Evolutionary conservation across 2,329 filamentous ascomycete species (phyloP).

Genomic region (Amesomyces nigricolor): DNA sequence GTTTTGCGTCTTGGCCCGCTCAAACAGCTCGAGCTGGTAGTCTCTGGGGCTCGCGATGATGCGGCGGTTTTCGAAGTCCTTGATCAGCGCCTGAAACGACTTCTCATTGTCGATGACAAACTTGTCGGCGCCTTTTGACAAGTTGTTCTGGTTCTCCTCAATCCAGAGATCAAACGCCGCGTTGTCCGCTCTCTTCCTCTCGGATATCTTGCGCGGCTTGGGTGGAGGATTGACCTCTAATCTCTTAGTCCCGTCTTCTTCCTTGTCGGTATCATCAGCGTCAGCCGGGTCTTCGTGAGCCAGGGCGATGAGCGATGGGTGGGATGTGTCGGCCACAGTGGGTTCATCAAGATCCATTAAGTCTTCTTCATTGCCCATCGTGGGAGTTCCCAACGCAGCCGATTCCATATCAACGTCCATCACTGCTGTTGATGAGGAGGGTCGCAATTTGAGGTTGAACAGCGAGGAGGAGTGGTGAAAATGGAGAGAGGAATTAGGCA

Average conservation of each 20-base stretch:
- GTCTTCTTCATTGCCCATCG: background rate
- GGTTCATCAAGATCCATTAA: conserved; percentile 8
- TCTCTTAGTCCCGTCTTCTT: conserved; percentile 27
- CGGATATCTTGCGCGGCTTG: conserved; percentile 36
- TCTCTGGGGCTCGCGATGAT: conserved; percentile 77
- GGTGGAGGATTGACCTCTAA: conserved; percentile 27
- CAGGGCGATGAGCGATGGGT: too few relatives aligned
- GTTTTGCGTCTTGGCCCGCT: conserved; percentile 77
- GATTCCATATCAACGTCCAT: background rate
- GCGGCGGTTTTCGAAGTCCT: conserved; percentile 36
- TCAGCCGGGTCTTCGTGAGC: background rate
- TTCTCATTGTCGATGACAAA: conserved; percentile 26
- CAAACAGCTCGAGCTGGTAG: conserved; percentile 89
- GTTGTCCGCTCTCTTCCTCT: conserved; percentile 46
- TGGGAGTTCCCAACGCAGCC: background rate
- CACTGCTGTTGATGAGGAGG: background rate
- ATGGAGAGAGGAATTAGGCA: too few relatives aligned
- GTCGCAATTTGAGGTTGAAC: background rate
- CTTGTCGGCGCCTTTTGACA: conserved; percentile 31
- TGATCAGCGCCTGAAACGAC: conserved; percentile 32
- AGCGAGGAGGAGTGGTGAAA: background rate
- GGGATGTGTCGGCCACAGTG: background rate
- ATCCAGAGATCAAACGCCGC: conserved; percentile 44
- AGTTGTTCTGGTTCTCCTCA: conserved; percentile 33
- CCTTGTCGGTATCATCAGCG: conserved; percentile 2